Percentiles rank a stretch among this genome's conserved stretches.
Evolutionary conservation across 2,329 filamentous ascomycete genomes (phyloP).

Genomic region (Fonsecaea nubica): DNA sequence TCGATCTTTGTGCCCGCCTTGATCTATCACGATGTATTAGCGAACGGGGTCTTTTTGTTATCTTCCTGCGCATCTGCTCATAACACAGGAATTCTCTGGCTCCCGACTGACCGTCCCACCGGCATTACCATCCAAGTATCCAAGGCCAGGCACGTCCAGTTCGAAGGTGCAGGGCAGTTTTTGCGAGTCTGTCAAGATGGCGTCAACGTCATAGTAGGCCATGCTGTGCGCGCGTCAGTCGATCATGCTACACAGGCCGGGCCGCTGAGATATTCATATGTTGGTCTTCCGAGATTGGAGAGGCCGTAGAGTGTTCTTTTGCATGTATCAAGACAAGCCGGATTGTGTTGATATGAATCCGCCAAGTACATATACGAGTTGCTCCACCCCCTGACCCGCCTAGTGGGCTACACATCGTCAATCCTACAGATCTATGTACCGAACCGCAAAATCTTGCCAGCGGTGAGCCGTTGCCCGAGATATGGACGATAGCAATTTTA

Average conservation of each 20-base stretch:
- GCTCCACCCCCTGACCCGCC: too few relatives aligned
- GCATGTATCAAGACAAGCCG: neutral
- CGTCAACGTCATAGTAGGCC: slow-evolving; percentile 56
- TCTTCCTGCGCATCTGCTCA: slow-evolving; percentile 1
- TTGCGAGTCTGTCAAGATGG: slow-evolving; percentile 64
- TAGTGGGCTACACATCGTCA: too few relatives aligned
- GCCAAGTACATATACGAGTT: too few relatives aligned
- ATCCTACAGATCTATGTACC: too few relatives aligned
- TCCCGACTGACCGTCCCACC: slow-evolving; percentile 58
- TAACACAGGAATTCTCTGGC: neutral
- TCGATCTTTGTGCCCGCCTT: slow-evolving; percentile 80
- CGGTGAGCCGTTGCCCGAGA: neutral
- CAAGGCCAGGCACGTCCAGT: slow-evolving; percentile 82
- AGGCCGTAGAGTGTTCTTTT: neutral
- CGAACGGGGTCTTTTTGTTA: neutral
- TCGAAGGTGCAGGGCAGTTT: slow-evolving; percentile 97
- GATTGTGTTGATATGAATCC: neutral
- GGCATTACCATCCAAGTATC: slow-evolving; percentile 86
- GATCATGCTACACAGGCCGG: neutral
- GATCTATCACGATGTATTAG: slow-evolving; percentile 57
- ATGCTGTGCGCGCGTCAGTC: neutral
- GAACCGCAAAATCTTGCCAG: too few relatives aligned
- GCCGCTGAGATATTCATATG: neutral
- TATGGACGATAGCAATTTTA: slow-evolving; percentile 56
- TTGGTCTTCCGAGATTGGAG: neutral